Conservation (phyloP, 2,329 filamentous ascomycete genomes). For the Hirsutella minnesotensis region DNA sequence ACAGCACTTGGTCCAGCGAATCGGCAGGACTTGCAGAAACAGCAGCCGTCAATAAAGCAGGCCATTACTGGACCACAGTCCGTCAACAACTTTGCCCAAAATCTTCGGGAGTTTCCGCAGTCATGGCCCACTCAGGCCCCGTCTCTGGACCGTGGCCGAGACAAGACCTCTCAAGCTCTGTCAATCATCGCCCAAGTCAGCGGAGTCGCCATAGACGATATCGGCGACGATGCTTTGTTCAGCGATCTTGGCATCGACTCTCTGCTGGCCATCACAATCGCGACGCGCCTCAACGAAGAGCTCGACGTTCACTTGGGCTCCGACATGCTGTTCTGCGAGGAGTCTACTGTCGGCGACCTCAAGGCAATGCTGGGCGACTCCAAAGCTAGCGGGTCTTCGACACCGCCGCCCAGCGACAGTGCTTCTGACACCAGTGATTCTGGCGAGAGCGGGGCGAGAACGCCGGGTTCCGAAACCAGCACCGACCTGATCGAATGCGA, state of each 20-base stretch:
- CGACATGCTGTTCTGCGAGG: constrained; percentile 18
- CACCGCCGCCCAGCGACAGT: not conserved
- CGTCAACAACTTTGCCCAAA: not conserved
- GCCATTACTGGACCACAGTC: not conserved
- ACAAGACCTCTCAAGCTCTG: not conserved
- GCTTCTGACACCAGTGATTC: not conserved
- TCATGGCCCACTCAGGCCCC: no score
- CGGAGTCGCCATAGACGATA: constrained; percentile 1
- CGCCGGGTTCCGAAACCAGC: not conserved
- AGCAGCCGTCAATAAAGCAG: not conserved
- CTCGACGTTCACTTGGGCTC: constrained; percentile 18
- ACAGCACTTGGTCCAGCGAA: no score
- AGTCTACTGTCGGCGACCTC: constrained; percentile 1
- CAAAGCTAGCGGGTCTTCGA: not conserved
- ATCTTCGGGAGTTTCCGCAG: no score
- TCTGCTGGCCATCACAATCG: constrained; percentile 3
- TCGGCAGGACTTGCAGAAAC: not conserved
- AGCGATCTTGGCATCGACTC: constrained; percentile 3
- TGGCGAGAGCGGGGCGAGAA: not conserved
- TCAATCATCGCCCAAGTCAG: not conserved
- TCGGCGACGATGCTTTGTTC: constrained; percentile 1
- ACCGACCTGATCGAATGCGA: not conserved
- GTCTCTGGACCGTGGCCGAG: no score
- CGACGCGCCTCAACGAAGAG: constrained; percentile 6
- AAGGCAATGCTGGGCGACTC: not conserved